Evolutionary conservation across 352 stramenopile genomes (phyloP).

Genomic region (Blastocystis sp.): DNA sequence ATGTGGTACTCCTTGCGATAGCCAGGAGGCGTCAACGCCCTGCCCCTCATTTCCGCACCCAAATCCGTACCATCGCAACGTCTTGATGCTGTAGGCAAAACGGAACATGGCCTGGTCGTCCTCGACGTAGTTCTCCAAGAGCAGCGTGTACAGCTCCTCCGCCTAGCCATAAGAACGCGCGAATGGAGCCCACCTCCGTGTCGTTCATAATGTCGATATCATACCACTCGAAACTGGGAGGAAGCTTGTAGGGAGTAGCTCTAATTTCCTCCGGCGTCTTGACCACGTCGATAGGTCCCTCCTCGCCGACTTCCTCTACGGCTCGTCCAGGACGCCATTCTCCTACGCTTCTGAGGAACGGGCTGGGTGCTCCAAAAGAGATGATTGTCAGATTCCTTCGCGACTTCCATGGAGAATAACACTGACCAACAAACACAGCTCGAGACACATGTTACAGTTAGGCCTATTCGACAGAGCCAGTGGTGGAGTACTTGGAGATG

Average conservation of each 20-base stretch:
- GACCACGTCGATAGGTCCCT: slow-evolving; percentile 89
- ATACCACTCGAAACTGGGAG: slow-evolving; percentile 90
- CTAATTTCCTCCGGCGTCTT: slow-evolving; percentile 89
- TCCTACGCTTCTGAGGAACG: slow-evolving; percentile 77
- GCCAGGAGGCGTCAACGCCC: slow-evolving; percentile 90
- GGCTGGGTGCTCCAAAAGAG: slow-evolving; percentile 90
- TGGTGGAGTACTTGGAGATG: slow-evolving; percentile 73
- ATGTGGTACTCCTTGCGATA: slow-evolving; percentile 91
- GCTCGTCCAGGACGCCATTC: not conserved
- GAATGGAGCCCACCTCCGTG: slow-evolving; percentile 67
- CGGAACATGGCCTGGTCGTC: slow-evolving; percentile 96
- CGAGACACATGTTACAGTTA: slow-evolving; percentile 52
- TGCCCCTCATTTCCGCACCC: slow-evolving; percentile 74
- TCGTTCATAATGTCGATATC: slow-evolving; percentile 76
- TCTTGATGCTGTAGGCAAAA: slow-evolving; percentile 86
- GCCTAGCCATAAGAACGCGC: slow-evolving; percentile 33
- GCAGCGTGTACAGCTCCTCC: slow-evolving; percentile 92
- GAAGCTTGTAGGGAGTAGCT: slow-evolving; percentile 91
- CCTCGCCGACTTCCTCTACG: slow-evolving; percentile 77
- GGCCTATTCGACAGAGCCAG: slow-evolving; percentile 55
- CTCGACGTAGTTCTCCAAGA: slow-evolving; percentile 98
- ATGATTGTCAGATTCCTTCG: slow-evolving; percentile 75
- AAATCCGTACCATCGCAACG: slow-evolving; percentile 81
- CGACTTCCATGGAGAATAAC: slow-evolving; percentile 16
- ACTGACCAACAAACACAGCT: slow-evolving; percentile 23